Evolutionary conservation across 371 early-diverging fungal genomes (phyloP).

Genomic region (Circinella umbellata): DNA sequence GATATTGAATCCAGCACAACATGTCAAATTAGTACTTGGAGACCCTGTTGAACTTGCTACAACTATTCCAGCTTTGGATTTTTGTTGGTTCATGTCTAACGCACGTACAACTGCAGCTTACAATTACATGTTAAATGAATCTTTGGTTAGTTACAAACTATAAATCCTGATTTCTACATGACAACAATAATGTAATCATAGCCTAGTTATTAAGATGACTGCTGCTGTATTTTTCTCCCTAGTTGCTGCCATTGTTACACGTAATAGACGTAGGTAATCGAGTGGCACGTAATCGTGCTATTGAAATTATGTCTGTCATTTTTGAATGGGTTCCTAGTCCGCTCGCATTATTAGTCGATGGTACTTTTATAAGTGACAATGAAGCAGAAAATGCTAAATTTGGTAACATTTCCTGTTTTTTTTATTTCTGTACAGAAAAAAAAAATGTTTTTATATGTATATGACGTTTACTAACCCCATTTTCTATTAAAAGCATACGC

Average conservation of each 20-base stretch:
- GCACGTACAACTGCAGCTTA: slow-evolving; percentile 12
- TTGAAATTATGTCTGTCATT: slow-evolving; percentile 38
- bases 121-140: slow-evolving; percentile 26
- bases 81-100: slow-evolving; percentile 40
- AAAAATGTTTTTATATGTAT: too few species aligned
- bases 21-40: slow-evolving; percentile 20
- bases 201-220: too few species aligned
- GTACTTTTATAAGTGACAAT: not conserved
- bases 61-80: slow-evolving; percentile 34
- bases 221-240: too few species aligned
- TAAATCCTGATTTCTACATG: too few species aligned
- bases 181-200: too few species aligned
- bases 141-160: slow-evolving; percentile 23
- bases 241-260: slow-evolving; percentile 21
- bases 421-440: too few species aligned
- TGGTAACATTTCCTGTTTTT: not conserved
- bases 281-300: slow-evolving; percentile 27
- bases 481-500: slow-evolving; percentile 16
- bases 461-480: not conserved
- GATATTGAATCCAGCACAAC: slow-evolving; percentile 27
- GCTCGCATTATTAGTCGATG: slow-evolving; percentile 15
- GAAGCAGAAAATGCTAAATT: not conserved
- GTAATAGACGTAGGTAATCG: slow-evolving; percentile 15
- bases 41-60: not conserved
- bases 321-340: slow-evolving; percentile 35